Evolutionary conservation across 176 grass and related monocot species (phyloP), one percentile per base, ranked within the genome.

Genomic region (Hyparrhenia diplandra): DNA sequence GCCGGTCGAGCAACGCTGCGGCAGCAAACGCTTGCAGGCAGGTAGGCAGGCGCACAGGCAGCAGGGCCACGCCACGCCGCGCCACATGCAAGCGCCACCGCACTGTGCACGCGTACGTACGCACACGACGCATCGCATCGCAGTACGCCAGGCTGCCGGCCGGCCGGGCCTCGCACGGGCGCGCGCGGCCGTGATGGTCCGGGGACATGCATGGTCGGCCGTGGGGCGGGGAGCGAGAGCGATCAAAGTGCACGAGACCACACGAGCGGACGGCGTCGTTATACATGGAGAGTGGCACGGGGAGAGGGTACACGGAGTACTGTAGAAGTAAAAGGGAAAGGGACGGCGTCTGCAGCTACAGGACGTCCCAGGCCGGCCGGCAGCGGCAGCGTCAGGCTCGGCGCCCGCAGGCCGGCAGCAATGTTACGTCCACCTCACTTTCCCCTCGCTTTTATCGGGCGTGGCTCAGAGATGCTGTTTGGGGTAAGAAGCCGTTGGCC

Each of bases 391-490:
- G 32, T 4, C 57, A 46, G 61, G 18, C 24, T 13, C 60, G 20
- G 24, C 35, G 45, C 37, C 34, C 17, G 30, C 41, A 7, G 61
- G 18, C 10, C 14, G 8, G 17, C 4, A 14, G 42, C 27, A 55
- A 23, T 35, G 75, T 62, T 79, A 63, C 61, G 75, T 83, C 81
- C 42, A 28, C 59, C 71, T 83, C 80, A 52, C 85, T 87, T 90
- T 90, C 85, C 82, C 85, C 85, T 88, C 85, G 82, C 82, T 88
- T 91, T 91, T 91, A 88, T 91, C 85, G 89, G 89, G 73, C 16
- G 85, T 74, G 89, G 81, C 70, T 67, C 85, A 57, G 39, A 41
- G 47, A 37, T 74, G 80, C 74, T 34, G 25, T 47, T 63, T 55
- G 40, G 28, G 58, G 52, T 42, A 64, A 46, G 5, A 24, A 31